Evolutionary conservation across 106 monocot species (phyloP), one percentile per base, ranked within the genome.

Genomic region (Dioscorea alata): DNA sequence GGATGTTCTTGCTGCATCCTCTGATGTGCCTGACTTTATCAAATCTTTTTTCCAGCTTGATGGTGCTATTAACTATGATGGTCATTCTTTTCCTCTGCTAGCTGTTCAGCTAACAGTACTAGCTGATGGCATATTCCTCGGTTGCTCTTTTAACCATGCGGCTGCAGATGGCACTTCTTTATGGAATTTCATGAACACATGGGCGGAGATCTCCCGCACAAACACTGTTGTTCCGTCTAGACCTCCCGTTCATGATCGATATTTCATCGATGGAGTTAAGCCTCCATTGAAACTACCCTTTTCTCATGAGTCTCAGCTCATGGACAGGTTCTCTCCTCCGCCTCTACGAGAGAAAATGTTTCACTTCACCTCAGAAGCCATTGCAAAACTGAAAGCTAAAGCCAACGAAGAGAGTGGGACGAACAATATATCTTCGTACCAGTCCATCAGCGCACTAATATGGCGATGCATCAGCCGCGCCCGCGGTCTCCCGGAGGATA

Each of bases 51-150:
- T 94, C 69, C 82, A 80, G 23, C 18, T 69, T 23, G 61, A 88
- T 17, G 32, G 59, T 13, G 90, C 83, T 17, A 17, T 81, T 66
- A 73, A 63, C 77, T 57, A 83, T 59, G 90, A 94, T 53, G 94
- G 90, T 9, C 81, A 79, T 60, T 25, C 60, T 17, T 17, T 50
- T 1, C 88, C 90, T 0, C 72, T 94, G 22, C 66, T 94, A 17
- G 73, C 61, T 33, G 59, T 94, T 59, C 90, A 94, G 73, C 42
- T 90, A 50, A 90, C 94, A 25, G 79, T 81, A 65, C 85, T 94
- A 13, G 64, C 32, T 2, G 88, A 85, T 65, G 88, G 94, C 4
- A 15, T 90, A 59, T 94, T 94, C 67, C 0, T 94, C 20, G 85
- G 71, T 2, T 85, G 69, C 69, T 70, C 69, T 50, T 88, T 90